Percentiles rank a stretch among this genome's conserved stretches.
Evolutionary conservation across 805 yeast genomes (phyloP).

Genomic region (Myxozyma vanderwaltii): DNA sequence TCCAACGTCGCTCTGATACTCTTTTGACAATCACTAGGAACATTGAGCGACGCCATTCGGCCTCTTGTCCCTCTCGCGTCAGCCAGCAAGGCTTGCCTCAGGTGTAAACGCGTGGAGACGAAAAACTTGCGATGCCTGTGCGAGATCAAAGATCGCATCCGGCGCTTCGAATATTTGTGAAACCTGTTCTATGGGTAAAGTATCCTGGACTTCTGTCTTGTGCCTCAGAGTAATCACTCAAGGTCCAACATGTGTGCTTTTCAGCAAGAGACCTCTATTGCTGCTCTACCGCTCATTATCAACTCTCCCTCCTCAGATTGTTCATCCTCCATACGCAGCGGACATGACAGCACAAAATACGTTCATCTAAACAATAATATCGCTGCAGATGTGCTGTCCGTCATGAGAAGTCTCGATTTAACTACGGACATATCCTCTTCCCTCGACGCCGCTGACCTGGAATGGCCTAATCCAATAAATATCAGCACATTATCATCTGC

Average conservation of each 20-base stretch:
- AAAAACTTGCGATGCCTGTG: slow-evolving; percentile 22
- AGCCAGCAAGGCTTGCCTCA: neutral
- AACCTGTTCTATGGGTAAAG: slow-evolving; percentile 1
- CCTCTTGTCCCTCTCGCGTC: slow-evolving; percentile 9
- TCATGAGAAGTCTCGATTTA: too few species aligned
- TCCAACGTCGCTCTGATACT: neutral
- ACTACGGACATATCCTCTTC: neutral
- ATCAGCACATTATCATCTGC: neutral
- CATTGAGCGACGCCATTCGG: slow-evolving; percentile 18
- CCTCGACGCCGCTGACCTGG: neutral
- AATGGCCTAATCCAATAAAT: neutral
- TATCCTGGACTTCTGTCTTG: slow-evolving; percentile 5
- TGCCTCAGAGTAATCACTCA: neutral
- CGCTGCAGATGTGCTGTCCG: too few species aligned
- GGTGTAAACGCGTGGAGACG: slow-evolving; percentile 20
- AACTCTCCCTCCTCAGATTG: too few species aligned
- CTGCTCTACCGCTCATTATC: too few species aligned
- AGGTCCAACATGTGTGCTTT: too few species aligned
- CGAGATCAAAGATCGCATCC: slow-evolving; percentile 17
- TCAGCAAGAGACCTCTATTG: too few species aligned
- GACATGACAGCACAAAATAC: too few species aligned
- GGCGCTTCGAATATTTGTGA: slow-evolving; percentile 4
- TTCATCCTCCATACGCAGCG: too few species aligned
- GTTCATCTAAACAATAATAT: too few species aligned
- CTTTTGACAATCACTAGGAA: neutral